Base-by-base conservation (phyloP, 371 early-diverging fungal species). In the Enterocytospora artemiae region DNA sequence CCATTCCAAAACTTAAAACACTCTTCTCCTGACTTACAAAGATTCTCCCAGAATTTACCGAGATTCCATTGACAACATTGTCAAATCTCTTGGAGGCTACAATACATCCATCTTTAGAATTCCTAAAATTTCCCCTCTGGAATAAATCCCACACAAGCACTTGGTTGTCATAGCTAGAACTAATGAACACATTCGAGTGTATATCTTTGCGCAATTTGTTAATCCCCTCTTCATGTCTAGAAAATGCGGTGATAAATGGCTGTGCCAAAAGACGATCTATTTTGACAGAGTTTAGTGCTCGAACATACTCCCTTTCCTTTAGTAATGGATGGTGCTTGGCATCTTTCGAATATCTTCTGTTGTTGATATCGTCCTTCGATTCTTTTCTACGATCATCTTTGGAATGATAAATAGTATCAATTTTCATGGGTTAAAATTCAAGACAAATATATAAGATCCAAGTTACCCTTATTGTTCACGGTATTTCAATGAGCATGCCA, bases 261-360 rank as follows among this genome's bases (percentile, higher is more conserved):
- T 96, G 95, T 58, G 96, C 89, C 75, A 96, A 89, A 83, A 98
- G 77, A 30, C 93, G 82, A 59, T 95, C 95, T 31, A 96, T 75
- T 75, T 98, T 98, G 36, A 85, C 84, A 2, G 91, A 84, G 70
- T 92, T 93, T 20, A 98, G 80, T 20, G 99, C 96, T 25, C 96
- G 81, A 22, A 88, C 87, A 81, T 93, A 93, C 79, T 98, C 99
- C 75, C 93, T 83, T 28, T 91, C 91, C 70, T 85, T 83, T 76
- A 91, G 88, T 54, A 93, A 91, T 0, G 93, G 93, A 76, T 95
- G 93, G 41, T 89, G 81, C 20, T 73, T 73, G 0, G 91, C 89
- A 78, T 91, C 88, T n/a, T 87, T 79, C 75, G 90, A 90, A 55
- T 90, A 84, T 56, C 87, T 88, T n/a, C 89, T 81, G 71, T 84